Conservation (phyloP, 2,329 filamentous ascomycete species). For the Fusarium zealandicum region DNA sequence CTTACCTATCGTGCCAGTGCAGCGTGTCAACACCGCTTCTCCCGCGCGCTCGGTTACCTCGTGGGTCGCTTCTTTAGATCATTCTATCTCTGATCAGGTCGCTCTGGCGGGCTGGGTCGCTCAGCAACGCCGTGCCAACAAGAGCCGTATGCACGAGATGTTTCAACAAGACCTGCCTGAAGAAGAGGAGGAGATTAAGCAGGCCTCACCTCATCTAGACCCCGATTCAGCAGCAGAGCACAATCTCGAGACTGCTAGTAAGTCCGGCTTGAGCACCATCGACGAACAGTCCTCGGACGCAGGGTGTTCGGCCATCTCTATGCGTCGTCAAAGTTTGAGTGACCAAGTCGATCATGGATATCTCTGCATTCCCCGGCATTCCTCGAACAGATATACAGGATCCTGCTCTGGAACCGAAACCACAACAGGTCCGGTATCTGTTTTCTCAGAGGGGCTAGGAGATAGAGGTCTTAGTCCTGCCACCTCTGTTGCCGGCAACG, state of each 20-base stretch:
- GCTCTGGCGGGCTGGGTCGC: conserved; percentile 18
- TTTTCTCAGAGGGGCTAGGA: not conserved
- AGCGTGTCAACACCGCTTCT: not conserved
- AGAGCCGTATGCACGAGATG: not conserved
- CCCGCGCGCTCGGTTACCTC: not conserved
- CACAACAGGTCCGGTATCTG: not conserved
- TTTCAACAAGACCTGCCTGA: not conserved
- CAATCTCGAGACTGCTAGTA: not conserved
- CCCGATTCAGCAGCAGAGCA: not conserved
- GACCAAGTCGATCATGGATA: not conserved
- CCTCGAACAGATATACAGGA: not conserved
- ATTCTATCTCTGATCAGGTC: conserved; percentile 14
- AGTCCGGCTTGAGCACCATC: conserved; percentile 16
- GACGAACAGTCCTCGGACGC: conserved; percentile 19
- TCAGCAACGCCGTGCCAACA: conserved; percentile 17
- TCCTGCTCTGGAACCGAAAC: conserved; percentile 4
- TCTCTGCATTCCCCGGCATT: not conserved
- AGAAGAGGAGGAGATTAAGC: not conserved
- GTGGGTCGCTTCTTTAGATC: conserved; percentile 1
- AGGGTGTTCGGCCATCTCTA: conserved; percentile 5
- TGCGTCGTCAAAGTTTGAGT: not conserved
- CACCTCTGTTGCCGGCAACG: conserved; percentile 6
- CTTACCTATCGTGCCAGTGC: not conserved
- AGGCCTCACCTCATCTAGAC: no score
- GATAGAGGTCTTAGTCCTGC: conserved; percentile 2